phyloP scores from a whole-genome alignment of 2,329 filamentous ascomycete species.

The Microsporum audouinii region DNA sequence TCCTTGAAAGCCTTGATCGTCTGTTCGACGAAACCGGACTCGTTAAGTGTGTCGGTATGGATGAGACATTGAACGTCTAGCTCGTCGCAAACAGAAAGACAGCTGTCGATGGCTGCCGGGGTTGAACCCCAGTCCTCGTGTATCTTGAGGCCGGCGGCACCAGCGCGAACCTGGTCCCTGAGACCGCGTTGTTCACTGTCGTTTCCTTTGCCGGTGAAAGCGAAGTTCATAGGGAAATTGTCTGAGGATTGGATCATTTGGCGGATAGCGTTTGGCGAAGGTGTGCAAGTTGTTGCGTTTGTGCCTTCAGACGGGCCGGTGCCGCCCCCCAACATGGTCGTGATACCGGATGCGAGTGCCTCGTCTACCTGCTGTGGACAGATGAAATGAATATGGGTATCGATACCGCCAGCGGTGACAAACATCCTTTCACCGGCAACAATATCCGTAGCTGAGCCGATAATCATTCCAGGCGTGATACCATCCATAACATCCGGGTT shows the following conservation, averaged over 20 bases:
- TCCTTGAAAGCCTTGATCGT: constrained; percentile 76
- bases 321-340: constrained; percentile 80
- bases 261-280: constrained; percentile 67
- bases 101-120: constrained; percentile 81
- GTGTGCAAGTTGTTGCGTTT: constrained; percentile 87
- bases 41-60: constrained; percentile 91
- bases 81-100: constrained; percentile 75
- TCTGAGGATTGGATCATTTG: constrained; percentile 88
- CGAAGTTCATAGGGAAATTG: constrained; percentile 68
- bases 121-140: constrained; percentile 96
- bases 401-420: constrained; percentile 77
- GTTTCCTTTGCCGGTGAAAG: constrained; percentile 89
- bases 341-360: constrained; percentile 72
- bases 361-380: constrained; percentile 86
- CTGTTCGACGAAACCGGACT: constrained; percentile 91
- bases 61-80: constrained; percentile 88
- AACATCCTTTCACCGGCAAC: constrained; percentile 85
- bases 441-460: constrained; percentile 83
- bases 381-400: constrained; percentile 88
- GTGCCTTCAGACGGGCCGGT: constrained; percentile 88
- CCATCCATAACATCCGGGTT: constrained; percentile 97
- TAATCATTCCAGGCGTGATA: constrained; percentile 63
- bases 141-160: constrained; percentile 80
- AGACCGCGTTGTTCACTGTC: constrained; percentile 61
- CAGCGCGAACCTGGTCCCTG: constrained; percentile 68